A percentile compares a stretch with the other conserved stretches of the same genome.
phyloP scores from a whole-genome alignment of 2,329 filamentous ascomycete genomes.

The Capronia americana region DNA sequence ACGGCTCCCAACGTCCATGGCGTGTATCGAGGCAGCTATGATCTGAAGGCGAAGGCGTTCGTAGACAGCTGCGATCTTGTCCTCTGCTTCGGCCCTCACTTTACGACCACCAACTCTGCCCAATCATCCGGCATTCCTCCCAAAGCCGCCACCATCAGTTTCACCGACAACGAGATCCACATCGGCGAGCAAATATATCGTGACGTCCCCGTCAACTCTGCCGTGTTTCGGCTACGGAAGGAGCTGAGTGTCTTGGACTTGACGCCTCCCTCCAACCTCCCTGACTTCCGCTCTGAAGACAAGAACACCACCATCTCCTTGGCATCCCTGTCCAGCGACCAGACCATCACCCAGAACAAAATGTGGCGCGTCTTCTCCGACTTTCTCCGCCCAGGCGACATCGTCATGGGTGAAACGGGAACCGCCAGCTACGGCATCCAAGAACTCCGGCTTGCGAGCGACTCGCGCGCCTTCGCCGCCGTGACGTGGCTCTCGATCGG shows the following conservation, averaged over 20 bases:
- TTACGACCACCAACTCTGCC: constrained; percentile 55
- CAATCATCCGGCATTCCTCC: constrained; percentile 48
- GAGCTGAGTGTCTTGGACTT: background rate
- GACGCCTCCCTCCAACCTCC: too few relatives aligned
- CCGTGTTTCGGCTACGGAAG: background rate
- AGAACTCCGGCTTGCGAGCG: constrained; percentile 56
- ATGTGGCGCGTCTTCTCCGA: constrained; percentile 57
- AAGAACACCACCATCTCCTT: background rate
- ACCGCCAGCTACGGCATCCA: constrained; percentile 63
- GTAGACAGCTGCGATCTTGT: constrained; percentile 53
- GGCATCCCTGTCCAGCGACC: background rate
- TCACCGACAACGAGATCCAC: constrained; percentile 45
- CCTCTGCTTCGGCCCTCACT: constrained; percentile 55
- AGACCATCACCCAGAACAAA: constrained; percentile 17
- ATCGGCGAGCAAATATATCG: constrained; percentile 35
- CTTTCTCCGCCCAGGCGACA: constrained; percentile 59
- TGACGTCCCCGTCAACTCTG: background rate
- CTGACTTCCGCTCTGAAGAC: background rate
- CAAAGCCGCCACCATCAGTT: constrained; percentile 43
- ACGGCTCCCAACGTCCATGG: constrained; percentile 55
- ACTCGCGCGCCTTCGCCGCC: constrained; percentile 56
- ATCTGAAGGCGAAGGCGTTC: constrained; percentile 45
- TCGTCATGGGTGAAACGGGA: constrained; percentile 64
- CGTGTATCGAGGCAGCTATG: constrained; percentile 53
- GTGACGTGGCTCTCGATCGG: constrained; percentile 67